phyloP scores from a whole-genome alignment of 768 basidiomycete genomes.

The Rhodotorula taiwanensis region DNA sequence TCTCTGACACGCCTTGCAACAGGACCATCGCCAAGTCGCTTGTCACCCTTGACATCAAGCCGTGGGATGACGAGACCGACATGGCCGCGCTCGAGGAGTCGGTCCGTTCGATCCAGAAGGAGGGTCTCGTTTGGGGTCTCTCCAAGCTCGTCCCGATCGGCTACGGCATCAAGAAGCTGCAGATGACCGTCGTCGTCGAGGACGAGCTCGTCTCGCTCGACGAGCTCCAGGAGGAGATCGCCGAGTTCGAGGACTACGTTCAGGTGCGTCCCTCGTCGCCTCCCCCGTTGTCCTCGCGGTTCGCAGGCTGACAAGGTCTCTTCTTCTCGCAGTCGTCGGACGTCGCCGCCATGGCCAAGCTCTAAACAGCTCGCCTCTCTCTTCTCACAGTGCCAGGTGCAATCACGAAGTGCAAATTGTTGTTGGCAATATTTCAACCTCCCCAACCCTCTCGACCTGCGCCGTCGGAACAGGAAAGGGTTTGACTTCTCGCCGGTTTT shows the following conservation, averaged over 20 bases:
- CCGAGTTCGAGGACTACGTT: slow-evolving; percentile 51
- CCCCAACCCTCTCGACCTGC: not conserved
- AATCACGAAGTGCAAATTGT: not conserved
- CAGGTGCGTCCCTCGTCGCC: not conserved
- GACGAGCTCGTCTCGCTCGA: slow-evolving; percentile 86
- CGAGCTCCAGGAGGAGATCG: slow-evolving; percentile 84
- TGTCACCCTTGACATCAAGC: slow-evolving; percentile 96
- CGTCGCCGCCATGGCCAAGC: slow-evolving; percentile 35
- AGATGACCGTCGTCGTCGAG: slow-evolving; percentile 64
- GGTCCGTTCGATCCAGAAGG: slow-evolving; percentile 78
- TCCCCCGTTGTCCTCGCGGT: not conserved
- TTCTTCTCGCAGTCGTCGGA: slow-evolving; percentile 23
- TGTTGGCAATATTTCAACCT: not conserved
- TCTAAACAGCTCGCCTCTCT: slow-evolving; percentile 2
- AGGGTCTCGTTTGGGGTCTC: slow-evolving; percentile 92
- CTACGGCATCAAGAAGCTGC: slow-evolving; percentile 90
- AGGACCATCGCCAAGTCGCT: slow-evolving; percentile 61
- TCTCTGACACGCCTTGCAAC: not conserved
- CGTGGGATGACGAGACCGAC: slow-evolving; percentile 94
- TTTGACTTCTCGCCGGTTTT: not conserved
- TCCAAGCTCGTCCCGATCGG: slow-evolving; percentile 89
- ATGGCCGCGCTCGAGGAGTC: slow-evolving; percentile 75
- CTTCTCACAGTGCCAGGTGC: not conserved
- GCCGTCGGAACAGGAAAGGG: too few relatives aligned
- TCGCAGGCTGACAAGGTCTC: not conserved